A percentile compares a stretch with the other conserved stretches of the same genome.
Conservation (phyloP, 108 stramenopile species). For the Chaetoceros tenuissimus region DNA sequence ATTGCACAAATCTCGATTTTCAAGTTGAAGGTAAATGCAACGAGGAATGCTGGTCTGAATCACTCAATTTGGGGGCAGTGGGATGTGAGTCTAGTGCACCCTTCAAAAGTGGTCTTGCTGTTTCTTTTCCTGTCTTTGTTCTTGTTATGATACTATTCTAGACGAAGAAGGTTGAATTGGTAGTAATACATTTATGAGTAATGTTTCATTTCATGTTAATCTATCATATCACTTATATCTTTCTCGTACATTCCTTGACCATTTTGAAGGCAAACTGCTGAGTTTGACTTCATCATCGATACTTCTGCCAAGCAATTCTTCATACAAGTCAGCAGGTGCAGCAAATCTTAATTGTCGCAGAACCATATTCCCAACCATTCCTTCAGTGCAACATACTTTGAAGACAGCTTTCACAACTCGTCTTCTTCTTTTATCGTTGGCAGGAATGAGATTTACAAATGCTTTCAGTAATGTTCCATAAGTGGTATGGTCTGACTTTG, state of each 20-base stretch:
- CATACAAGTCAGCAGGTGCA: conserved; percentile 27
- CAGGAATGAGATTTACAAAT: conserved; percentile 60
- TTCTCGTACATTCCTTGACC: conserved; percentile 62
- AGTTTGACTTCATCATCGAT: conserved; percentile 32
- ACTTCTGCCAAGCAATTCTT: conserved; percentile 24
- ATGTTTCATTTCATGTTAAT: no score
- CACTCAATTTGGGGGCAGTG: no score
- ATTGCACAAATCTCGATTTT: no score
- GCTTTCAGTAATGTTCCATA: conserved; percentile 78
- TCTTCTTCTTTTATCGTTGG: conserved; percentile 31
- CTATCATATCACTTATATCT: no score
- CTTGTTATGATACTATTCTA: no score
- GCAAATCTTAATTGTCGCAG: conserved; percentile 43
- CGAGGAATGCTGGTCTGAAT: no score
- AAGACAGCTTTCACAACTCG: conserved; percentile 49
- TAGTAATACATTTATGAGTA: no score
- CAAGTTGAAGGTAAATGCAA: no score
- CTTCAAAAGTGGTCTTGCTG: no score
- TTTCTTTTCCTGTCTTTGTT: no score
- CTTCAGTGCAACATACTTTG: conserved; percentile 45
- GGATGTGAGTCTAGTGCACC: no score
- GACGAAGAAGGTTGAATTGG: no score
- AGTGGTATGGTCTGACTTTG: conserved; percentile 60
- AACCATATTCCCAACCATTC: conserved; percentile 62
- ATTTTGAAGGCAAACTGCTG: conserved; percentile 48